These are phyloP conservation scores for Mycena floridula DNA, from an alignment of 768 basidiomycete genomes.

Conservation along the genomic window DNA sequence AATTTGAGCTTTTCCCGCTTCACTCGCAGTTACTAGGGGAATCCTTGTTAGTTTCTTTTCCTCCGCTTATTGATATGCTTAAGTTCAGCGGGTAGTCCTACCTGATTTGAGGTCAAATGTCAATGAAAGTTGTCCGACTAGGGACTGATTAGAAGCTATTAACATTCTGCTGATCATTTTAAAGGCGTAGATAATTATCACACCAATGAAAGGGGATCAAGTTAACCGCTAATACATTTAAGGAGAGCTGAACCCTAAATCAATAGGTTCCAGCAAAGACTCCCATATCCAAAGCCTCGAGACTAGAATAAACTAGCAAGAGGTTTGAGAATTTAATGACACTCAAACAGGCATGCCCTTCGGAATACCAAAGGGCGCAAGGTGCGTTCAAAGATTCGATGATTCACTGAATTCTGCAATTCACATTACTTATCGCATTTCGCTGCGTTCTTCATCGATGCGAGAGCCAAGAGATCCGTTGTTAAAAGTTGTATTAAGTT, in stretches of 20 bases:
- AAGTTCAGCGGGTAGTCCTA: conserved; percentile 83
- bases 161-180: conserved; percentile 10
- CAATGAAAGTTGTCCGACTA: conserved; percentile 5
- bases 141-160: conserved; percentile 19
- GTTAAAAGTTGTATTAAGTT: conserved; percentile 33
- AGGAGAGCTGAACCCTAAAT: conserved; percentile 29
- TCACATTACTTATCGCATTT: conserved; percentile 81
- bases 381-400: conserved; percentile 81
- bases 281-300: conserved; percentile 34
- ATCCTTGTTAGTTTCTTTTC: conserved; percentile 91
- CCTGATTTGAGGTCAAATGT: conserved; percentile 64
- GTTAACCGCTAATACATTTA: conserved; percentile 41
- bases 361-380: conserved; percentile 73
- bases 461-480: conserved; percentile 74
- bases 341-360: conserved; percentile 74
- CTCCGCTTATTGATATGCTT: conserved; percentile 88
- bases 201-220: conserved; percentile 26
- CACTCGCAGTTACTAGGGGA: conserved; percentile 86
- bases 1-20: conserved; percentile 83
- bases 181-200: conserved; percentile 48
- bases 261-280: conserved; percentile 33
- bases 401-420: conserved; percentile 80
- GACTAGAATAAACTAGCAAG: conserved; percentile 22
- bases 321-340: conserved; percentile 54
- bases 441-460: conserved; percentile 79